Conservation (phyloP, 148 eudicot species). For the Gaultheria prostrata region DNA sequence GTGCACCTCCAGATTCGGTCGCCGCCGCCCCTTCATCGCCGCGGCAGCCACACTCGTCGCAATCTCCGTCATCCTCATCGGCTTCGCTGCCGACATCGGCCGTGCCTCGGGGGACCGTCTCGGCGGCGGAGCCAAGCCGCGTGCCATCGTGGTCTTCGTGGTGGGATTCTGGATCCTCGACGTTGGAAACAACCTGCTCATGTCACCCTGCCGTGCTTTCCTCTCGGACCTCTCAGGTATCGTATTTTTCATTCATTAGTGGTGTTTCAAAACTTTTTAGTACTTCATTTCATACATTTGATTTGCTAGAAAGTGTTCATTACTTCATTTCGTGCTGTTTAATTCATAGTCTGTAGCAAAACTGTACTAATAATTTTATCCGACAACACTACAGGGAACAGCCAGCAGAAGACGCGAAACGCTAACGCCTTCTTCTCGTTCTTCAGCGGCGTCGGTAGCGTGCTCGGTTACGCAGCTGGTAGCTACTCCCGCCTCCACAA, state of each 20-base stretch:
- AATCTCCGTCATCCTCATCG: constrained; percentile 54
- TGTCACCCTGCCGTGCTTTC: constrained; percentile 74
- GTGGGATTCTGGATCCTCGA: constrained; percentile 84
- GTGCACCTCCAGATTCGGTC: constrained; percentile 44
- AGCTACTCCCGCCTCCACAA: constrained; percentile 36
- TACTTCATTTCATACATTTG: no score
- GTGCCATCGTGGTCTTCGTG: constrained; percentile 60
- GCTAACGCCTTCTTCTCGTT: constrained; percentile 61
- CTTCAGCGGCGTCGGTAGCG: constrained; percentile 74
- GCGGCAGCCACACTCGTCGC: constrained; percentile 48
- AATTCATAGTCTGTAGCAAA: no score
- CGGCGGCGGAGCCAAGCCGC: constrained; percentile 33
- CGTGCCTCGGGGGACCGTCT: constrained; percentile 41
- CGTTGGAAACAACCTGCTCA: constrained; percentile 68
- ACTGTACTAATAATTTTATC: background rate
- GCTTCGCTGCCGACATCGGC: constrained; percentile 70
- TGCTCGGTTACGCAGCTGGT: constrained; percentile 78
- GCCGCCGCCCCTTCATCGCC: constrained; percentile 73
- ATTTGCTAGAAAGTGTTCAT: no score
- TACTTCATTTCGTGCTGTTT: no score
- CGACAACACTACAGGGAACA: constrained; percentile 17
- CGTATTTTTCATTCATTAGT: background rate
- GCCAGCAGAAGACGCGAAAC: constrained; percentile 38
- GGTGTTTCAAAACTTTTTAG: background rate
- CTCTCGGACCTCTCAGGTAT: constrained; percentile 54